Evolutionary conservation across 2,329 filamentous ascomycete species (phyloP), one percentile per base, ranked within the genome.

Genomic region (Trichoderma aggressivum): DNA sequence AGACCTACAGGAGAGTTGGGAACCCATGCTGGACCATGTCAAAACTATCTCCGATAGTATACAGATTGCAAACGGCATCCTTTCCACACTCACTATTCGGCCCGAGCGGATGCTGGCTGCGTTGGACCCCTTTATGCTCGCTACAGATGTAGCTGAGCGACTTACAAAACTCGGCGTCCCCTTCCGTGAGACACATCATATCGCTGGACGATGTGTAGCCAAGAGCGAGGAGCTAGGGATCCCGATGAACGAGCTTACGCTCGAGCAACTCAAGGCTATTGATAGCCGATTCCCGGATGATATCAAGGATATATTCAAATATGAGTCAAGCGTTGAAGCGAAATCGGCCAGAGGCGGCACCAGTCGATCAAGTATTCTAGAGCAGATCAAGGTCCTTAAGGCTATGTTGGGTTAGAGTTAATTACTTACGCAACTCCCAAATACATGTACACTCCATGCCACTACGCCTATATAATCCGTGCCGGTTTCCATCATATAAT

Each of bases 1-100:
- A 82, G 93, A 97, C 80, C 82, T 97, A n/a, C 93, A 97, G 82
- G 94, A 97, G 82, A 91, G 89, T 71, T 90, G 93, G 73, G 92
- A 97, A 85, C 91, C 92, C n/a, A 89, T 97, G 82, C 88, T 97
- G 62, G 93, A 97, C 80, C 89, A 91, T 79, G 88, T 94, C 81
- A 92, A 94, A 86, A 95, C 93, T 7, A 86, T 96, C 73, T 87
- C 87, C 70, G 92, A 97, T 84, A 94, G 91, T 78, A 87, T 97
- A 69, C 89, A 91, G 80, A 97, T 97, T 76, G 92, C 92, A 32
- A 92, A 92, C 28, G 92, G 94, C 69, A 91, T 97, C 6, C 85
- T 97, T 5, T 88, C 89, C 1, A 97, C 93, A 0, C 84, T 97
- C 12, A 87, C 84, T 7, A 86, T 91, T 73, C 86, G 88, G 76